Evolutionary conservation across 768 basidiomycete genomes (phyloP), one percentile per base, ranked within the genome.

Genomic region (Rhizopogon rudus): DNA sequence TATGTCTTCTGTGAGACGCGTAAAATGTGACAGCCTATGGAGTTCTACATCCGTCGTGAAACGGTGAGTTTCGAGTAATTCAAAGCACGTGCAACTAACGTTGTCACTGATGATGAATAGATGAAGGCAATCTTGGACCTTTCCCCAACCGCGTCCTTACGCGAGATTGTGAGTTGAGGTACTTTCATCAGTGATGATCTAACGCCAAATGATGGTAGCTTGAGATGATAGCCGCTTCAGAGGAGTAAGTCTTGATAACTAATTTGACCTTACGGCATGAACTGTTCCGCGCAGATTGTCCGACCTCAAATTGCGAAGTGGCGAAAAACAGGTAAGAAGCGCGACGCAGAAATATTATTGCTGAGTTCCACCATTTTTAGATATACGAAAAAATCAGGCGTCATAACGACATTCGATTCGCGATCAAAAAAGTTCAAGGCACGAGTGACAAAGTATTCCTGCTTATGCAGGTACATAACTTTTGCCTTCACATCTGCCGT

Each of bases 361-460:
- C 35, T 37, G 22, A 49, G 14, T 5, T 37, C 5, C 55, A 35
- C 3, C 25, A 5, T 41, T 48, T 44, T 20, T 44, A 81, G 76
- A 71, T 76, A 57, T 86, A 83, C 60, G 90, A 90, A 65, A 86
- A 80, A 63, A 75, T 93, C 43, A 77, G 82, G 53, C 76, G 73
- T 48, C 83, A 91, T 54, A 75, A 76, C n/a, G 92, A 93, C 57
- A 89, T 95, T 55, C 85, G 92, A 1, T 97, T 83, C 67, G 77
- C 82, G 43, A 68, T 88, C 5, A 84, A 83, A 68, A 91, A 84
- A 59, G 71, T 87, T 5, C 86, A 87, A 44, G 84, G 79, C 58
- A 78, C 86, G 0, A 68, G 76, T 3, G 91, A 96, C 66, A 96
- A 96, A 67, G 78, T 90, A 9, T 85, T 90, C 66, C 65, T 95